Base-by-base conservation (phyloP, 352 stramenopile genomes). In the Globisporangium megalacanthum region DNA sequence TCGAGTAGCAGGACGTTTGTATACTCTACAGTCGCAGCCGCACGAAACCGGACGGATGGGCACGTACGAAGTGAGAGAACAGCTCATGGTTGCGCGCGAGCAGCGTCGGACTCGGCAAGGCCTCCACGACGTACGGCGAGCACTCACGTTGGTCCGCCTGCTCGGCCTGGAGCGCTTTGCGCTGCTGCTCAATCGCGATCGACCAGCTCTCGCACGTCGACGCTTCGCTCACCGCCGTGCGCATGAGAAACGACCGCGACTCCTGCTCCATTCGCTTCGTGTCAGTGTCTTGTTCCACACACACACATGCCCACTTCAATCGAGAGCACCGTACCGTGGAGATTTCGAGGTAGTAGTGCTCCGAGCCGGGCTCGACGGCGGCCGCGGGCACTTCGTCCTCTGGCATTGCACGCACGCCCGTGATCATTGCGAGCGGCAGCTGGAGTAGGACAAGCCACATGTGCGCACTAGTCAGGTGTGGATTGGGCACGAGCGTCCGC, bases 341-440 rank as follows among this genome's bases (percentile, higher is more conserved):
- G 62, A 93, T 93, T 62, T 89, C 83, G 3, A 93, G 69, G 65
- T 93, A 93, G 58, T 88, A 91, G 59, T 90, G 80, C 59, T 93
- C 83, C 10, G 66, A 63, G 9, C 72, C 74, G 2, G 70, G 60
- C 52, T 93, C 83, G 22, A 82, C 68, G 0, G 72, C 69, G 10
- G 75, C 67, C 52, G 62, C 49, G 9, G 73, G 75, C 47, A 74
- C 72, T 52, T 91, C 80, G 33, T 89, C 79, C 51, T 93, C 80
- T 6, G 83, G 73, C 79, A 88, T 89, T n/a, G 82, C 80, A 7
- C 79, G 75, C 42, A 91, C 79, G 29, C 69, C 72, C 58, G 68
- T 86, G 61, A 92, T 89, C 13, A 69, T 68, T 31, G 69, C 73
- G 44, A 92, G 53, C n/a, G 74, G 62, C 29, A 92, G 63, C 81